Percentiles rank a stretch among this genome's conserved stretches.
phyloP scores from a whole-genome alignment of 257 asterid genomes.

The Fraxinus quadrangulata region DNA sequence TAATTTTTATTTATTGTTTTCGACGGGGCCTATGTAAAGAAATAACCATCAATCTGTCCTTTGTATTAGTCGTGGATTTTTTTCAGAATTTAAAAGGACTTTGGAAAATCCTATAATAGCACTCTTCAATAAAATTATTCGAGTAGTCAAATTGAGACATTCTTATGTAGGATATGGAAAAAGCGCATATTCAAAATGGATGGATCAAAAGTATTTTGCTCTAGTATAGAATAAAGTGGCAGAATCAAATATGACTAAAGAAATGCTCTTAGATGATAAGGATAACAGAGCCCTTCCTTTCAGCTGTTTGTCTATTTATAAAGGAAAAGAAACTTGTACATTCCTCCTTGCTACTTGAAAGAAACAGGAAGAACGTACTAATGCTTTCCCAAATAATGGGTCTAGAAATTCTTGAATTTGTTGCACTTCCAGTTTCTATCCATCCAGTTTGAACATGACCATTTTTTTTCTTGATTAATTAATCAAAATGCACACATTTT shows the following conservation, averaged over 20 bases:
- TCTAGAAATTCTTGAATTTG: neutral
- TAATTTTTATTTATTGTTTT: neutral
- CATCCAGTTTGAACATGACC: neutral
- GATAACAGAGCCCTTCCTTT: neutral
- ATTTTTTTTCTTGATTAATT: neutral
- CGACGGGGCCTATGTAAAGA: neutral
- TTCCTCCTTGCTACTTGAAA: neutral
- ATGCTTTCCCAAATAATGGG: neutral
- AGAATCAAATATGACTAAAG: neutral
- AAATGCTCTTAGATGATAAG: constrained; percentile 5
- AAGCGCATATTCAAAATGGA: neutral
- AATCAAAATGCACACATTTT: neutral
- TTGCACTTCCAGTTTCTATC: neutral
- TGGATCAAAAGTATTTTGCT: neutral
- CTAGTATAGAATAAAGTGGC: neutral
- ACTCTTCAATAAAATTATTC: neutral
- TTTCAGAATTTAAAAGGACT: neutral
- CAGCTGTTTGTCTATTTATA: neutral
- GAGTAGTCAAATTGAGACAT: neutral
- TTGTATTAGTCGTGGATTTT: neutral
- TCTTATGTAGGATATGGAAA: neutral
- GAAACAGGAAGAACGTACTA: neutral
- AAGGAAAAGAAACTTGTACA: neutral
- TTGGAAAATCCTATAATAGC: neutral
- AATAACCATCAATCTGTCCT: neutral